Base-by-base conservation (phyloP, 176 grass and related monocot species). In the Typha latifolia region DNA sequence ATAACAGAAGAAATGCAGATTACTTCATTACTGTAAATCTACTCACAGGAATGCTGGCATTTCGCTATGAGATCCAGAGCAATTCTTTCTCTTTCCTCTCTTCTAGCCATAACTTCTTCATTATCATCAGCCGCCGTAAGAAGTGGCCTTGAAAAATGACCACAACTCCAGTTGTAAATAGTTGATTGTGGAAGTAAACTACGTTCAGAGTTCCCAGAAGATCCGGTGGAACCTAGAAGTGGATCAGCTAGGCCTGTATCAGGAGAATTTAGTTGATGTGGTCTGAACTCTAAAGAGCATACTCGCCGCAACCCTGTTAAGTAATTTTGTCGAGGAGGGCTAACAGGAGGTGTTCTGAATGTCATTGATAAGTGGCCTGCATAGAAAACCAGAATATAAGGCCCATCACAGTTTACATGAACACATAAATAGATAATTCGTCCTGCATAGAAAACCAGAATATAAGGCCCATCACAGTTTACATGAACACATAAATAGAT, bases 131-230 rank as follows among this genome's bases (percentile, higher is more conserved):
- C 71, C 48, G 71, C 62, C 19, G 67, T 84, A 74, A 90, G 78
- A 82, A 99, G 89, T n/a, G 94, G 94, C 76, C 81, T 90, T 48
- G 94, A 87, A 68, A 99, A 99, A 81, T 99, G 94, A 62, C 94
- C 86, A 74, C 94, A 99, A 63, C 94, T 99, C 94, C 94, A 99
- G 67, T 80, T 99, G 78, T 93, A 99, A 66, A 99, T 93, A 78
- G 73, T 83, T 67, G 89, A 93, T 61, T 90, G 89, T 20, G 85
- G 81, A 62, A 81, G 64, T 67, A 85, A 71, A 67, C 74, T 69
- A 61, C 74, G 75, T 70, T 87, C 88, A 61, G 74, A 72, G 77
- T 79, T 74, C 56, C 63, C 87, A 66, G 70, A 82, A 32, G 79
- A 31, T 47, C 68, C 73, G 71, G 51, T 68, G 19, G 78, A 80